phyloP scores from a whole-genome alignment of 73 alveolate species.

The Stentor coeruleus region DNA sequence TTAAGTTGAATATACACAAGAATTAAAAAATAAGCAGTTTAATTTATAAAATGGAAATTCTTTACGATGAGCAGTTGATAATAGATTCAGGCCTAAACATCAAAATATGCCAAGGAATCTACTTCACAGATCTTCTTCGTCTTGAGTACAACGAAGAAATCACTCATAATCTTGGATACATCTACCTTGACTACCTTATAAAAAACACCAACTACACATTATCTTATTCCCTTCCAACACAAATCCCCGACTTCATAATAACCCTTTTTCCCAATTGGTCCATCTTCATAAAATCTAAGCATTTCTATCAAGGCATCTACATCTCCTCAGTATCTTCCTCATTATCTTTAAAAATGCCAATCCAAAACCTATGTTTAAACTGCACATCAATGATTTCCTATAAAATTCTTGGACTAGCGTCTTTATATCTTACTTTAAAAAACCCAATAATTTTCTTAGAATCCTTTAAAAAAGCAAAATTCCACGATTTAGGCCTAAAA shows the following conservation, averaged over 20 bases:
- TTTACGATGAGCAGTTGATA: neutral
- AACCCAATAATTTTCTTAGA: neutral
- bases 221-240: neutral
- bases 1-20: too few species aligned
- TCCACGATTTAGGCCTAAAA: neutral
- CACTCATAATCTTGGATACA: neutral
- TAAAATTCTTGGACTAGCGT: neutral
- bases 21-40: too few species aligned
- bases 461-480: neutral
- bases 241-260: neutral
- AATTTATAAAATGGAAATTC: neutral
- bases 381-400: neutral
- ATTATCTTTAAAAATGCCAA: too few species aligned
- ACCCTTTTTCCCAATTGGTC: neutral
- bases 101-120: neutral
- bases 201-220: neutral
- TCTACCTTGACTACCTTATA: neutral
- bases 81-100: neutral
- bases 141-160: neutral
- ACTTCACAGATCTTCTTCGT: neutral
- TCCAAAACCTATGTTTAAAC: neutral
- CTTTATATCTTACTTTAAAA: neutral
- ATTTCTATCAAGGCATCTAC: neutral
- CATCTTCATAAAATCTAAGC: neutral
- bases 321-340: neutral